Percentiles rank a stretch among this genome's conserved stretches.
Evolutionary conservation across 2,329 filamentous ascomycete genomes (phyloP).

Genomic region (Hymenoscyphus infarciens): DNA sequence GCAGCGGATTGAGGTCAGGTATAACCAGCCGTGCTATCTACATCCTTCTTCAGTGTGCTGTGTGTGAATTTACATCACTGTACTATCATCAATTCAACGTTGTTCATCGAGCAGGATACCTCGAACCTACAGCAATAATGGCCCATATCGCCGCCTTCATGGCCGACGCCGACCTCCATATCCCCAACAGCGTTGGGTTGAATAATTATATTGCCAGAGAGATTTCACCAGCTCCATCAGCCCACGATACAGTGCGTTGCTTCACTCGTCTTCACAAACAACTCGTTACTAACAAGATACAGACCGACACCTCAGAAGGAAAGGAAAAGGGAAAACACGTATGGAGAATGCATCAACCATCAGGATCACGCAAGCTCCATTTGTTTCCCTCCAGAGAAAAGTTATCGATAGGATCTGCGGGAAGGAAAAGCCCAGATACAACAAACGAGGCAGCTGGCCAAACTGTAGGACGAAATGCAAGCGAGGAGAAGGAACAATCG

Average conservation of each 20-base stretch:
- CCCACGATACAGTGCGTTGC: conserved; percentile 32
- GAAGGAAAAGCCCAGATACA: conserved; percentile 46
- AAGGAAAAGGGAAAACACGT: conserved; percentile 41
- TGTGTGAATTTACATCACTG: conserved; percentile 8
- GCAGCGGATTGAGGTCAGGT: conserved; percentile 24
- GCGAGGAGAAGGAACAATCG: conserved; percentile 38
- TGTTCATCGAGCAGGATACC: conserved; percentile 23
- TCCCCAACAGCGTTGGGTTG: conserved; percentile 33
- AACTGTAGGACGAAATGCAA: conserved; percentile 31
- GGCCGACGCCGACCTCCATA: conserved; percentile 37
- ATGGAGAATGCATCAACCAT: conserved; percentile 58
- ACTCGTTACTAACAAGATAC: conserved; percentile 12
- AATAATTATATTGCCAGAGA: conserved; percentile 51
- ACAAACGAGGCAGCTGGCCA: conserved; percentile 37
- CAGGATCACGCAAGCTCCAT: conserved; percentile 53
- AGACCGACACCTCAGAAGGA: conserved; percentile 20
- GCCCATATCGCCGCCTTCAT: conserved; percentile 61
- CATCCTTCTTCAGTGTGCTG: conserved; percentile 12
- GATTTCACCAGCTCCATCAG: conserved; percentile 42
- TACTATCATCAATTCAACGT: conserved; percentile 14
- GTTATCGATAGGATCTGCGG: conserved; percentile 34
- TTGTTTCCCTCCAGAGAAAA: conserved; percentile 53
- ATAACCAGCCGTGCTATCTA: conserved; percentile 19
- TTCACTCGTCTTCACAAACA: not conserved
- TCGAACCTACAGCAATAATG: conserved; percentile 43